phyloP scores from a whole-genome alignment of 164 flowering plant genomes.

The Magnolia sinica region DNA sequence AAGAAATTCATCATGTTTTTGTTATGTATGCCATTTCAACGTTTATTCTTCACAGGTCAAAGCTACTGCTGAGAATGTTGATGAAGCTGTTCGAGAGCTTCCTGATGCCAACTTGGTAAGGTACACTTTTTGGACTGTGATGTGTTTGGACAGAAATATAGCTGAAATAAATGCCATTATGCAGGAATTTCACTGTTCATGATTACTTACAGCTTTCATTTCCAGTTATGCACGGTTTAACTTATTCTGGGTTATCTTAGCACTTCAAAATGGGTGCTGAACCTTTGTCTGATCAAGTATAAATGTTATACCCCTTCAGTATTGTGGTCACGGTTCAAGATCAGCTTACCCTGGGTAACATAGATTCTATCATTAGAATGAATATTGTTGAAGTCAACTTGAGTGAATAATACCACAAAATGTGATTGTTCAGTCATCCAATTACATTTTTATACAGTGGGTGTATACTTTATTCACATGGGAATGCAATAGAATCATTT shows the following conservation, averaged over 20 bases:
- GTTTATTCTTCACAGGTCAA: slow-evolving; percentile 60
- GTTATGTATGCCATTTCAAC: not conserved
- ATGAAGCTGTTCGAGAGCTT: slow-evolving; percentile 96
- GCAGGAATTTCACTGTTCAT: not conserved
- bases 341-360: not conserved
- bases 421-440: too few species aligned
- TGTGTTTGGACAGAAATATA: slow-evolving; percentile 12
- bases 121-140: slow-evolving; percentile 46
- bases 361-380: not conserved
- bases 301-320: not conserved
- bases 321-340: not conserved
- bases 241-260: not conserved
- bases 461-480: too few species aligned
- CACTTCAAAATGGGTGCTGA: not conserved
- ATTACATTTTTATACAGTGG: too few species aligned
- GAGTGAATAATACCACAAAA: too few species aligned
- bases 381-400: not conserved
- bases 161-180: not conserved
- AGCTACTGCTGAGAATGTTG: slow-evolving; percentile 94
- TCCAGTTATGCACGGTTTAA: not conserved
- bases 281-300: not conserved
- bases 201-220: not conserved
- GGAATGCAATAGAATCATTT: too few species aligned
- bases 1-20: too few species aligned
- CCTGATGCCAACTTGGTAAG: slow-evolving; percentile 99